Base-by-base conservation (phyloP, 192 early-diverging fungal species). In the Backusella luteola region DNA sequence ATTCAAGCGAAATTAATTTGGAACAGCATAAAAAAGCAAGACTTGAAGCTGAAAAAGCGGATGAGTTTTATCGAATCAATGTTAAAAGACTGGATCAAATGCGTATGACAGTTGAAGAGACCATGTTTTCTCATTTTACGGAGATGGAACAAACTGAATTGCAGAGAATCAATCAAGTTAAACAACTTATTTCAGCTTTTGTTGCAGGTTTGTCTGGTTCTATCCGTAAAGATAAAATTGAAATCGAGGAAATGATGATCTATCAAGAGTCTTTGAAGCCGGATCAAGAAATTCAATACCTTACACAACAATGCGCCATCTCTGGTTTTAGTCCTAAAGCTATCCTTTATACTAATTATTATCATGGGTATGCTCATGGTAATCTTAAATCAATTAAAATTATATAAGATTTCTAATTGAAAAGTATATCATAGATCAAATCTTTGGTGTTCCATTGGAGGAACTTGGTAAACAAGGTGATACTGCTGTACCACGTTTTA, bases 201-300 rank as follows among this genome's bases (percentile, higher is more conserved):
- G 79, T 83, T 12, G 81, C 81, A 12, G 81, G 80, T 34, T 81
- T 88, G 34, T 84, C 85, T 23, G 83, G 81, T 66, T 75, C 81
- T 9, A 75, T 88, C 34, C 84, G 84, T 7, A 78, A 81, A 42
- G 76, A 88, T 8, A 85, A 92, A 74, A 83, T 89, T 19, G 88
- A 89, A 8, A 88, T 89, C 35, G 91, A 93, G 34, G 79, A 85
- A 69, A 68, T 90, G 39, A 66, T 89, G 34, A 76, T 87, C 29
- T 86, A 83, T 79, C 87, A 87, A 74, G 91, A 94, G 80, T 90
- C 91, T 35, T 80, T 94, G n/a, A 89, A 90, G 79, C 92, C 93
- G n/a, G 84, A 89, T 68, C 88, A 92, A 73, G 93, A 94, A 73
- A 89, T 94, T 44, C 91, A 93, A 73, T 93, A 88, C 80, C 85